Conservation (phyloP, 176 grass and related monocot genomes). For the Echinochloa phyllopogon region DNA sequence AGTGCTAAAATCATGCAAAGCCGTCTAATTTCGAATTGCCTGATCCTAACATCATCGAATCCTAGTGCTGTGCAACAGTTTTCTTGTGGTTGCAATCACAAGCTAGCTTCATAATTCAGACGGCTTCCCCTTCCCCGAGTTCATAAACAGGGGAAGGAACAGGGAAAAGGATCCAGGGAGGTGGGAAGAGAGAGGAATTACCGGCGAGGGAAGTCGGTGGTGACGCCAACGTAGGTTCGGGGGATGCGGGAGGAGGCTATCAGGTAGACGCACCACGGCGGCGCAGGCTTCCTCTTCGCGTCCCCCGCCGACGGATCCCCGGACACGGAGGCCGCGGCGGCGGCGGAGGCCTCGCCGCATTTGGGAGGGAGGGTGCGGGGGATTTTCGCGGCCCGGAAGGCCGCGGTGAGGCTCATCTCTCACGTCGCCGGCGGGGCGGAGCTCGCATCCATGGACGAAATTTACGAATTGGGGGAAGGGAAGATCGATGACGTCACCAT, state of each 20-base stretch:
- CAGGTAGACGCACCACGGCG: slow-evolving; percentile 52
- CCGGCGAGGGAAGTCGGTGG: slow-evolving; percentile 85
- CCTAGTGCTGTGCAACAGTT: not conserved
- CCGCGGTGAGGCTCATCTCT: slow-evolving; percentile 53
- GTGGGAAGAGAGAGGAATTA: slow-evolving; percentile 11
- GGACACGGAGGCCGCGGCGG: not conserved
- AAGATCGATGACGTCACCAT: not conserved
- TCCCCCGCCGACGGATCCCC: not conserved
- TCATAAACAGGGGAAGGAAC: not conserved
- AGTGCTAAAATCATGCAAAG: not conserved
- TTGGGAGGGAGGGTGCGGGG: slow-evolving; percentile 29
- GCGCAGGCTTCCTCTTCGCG: too few relatives aligned
- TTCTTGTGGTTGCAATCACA: not conserved
- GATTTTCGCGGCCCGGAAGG: slow-evolving; percentile 56
- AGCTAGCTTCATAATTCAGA: not conserved
- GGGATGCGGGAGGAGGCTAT: slow-evolving; percentile 43
- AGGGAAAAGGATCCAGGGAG: not conserved
- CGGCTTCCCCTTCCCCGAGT: not conserved
- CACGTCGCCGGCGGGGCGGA: slow-evolving; percentile 23
- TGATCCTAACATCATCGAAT: not conserved
- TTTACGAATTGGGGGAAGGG: not conserved
- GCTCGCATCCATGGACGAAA: not conserved
- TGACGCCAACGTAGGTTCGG: slow-evolving; percentile 86
- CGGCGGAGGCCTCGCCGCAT: slow-evolving; percentile 11
- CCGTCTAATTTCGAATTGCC: not conserved